A percentile compares a stretch with the other conserved stretches of the same genome.
phyloP scores from a whole-genome alignment of 306 rosid genomes.

The Dicorynia guianensis region DNA sequence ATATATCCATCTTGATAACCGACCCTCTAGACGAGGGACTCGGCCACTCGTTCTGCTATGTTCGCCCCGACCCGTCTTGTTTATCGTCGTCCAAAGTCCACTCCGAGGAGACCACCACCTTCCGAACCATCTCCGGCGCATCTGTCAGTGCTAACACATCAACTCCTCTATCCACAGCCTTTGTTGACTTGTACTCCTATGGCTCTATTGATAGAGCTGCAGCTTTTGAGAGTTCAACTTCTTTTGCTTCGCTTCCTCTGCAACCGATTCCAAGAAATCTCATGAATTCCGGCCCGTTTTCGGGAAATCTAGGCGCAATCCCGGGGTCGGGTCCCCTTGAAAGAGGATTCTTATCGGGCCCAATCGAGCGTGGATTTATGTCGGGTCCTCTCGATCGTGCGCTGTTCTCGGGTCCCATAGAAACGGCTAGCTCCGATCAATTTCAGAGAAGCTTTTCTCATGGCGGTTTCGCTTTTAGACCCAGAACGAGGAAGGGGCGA shows the following conservation, averaged over 20 bases:
- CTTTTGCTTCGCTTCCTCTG: constrained; percentile 92
- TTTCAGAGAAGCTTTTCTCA: constrained; percentile 90
- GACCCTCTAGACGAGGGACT: constrained; percentile 83
- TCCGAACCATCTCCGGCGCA: constrained; percentile 95
- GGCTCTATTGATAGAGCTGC: constrained; percentile 84
- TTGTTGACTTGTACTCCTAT: constrained; percentile 78
- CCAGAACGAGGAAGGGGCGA: constrained; percentile 62
- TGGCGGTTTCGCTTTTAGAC: constrained; percentile 58
- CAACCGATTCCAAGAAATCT: constrained; percentile 81
- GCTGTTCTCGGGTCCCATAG: constrained; percentile 87
- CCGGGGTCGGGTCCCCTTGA: constrained; percentile 86
- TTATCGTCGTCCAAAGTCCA: constrained; percentile 81
- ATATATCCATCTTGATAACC: constrained; percentile 56
- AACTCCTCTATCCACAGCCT: constrained; percentile 87
- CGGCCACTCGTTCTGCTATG: constrained; percentile 98
- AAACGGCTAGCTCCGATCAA: constrained; percentile 62
- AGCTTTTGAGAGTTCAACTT: constrained; percentile 88
- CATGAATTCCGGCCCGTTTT: constrained; percentile 75
- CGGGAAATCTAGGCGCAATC: constrained; percentile 57
- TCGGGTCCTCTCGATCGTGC: constrained; percentile 96
- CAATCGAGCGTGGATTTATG: constrained; percentile 96
- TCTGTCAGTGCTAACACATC: constrained; percentile 97
- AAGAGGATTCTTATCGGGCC: constrained; percentile 92
- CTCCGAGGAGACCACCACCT: constrained; percentile 94
- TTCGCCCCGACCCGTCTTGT: constrained; percentile 51